Evolutionary conservation across 1,139 yeast species (phyloP), one percentile per base, ranked within the genome.

Genomic region (Sugiyamaella castrensis): DNA sequence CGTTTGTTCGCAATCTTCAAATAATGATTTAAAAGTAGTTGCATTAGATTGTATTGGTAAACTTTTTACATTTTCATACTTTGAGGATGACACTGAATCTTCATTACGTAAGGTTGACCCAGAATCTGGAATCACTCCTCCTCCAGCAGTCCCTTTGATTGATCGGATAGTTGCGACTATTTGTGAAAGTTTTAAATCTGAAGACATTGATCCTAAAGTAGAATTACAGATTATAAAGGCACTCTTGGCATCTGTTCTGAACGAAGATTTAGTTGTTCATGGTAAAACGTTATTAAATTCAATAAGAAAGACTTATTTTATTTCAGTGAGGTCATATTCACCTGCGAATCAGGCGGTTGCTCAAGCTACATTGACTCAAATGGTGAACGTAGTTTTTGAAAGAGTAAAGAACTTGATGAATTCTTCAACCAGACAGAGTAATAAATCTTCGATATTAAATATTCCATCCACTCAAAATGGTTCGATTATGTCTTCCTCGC

Each of bases 171-270:
- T 94, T 28, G 85, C 85, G 55, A 85, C 89, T 10, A 87, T 91
- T 29, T 80, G 95, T 35, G 82, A 85, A 16, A 87, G 95, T 57
- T 91, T 87, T 66, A 88, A 84, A 53, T 95, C 95, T 27, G 98
- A 91, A 65, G 88, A 89, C 1, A 88, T 98, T 0, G 96, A 91
- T 63, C 83, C 87, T 12, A 83, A 79, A 54, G 82, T 94, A 37
- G 98, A 94, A 70, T 71, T 92, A 48, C 98, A 94, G 68, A 92
- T 92, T 13, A 86, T 91, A 31, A 81, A 95, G 61, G 97, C 97
- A 0, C 75, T 94, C 49, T 84, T 92, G 69, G 89, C 92, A 54
- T 91, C 95, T 51, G 85, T 91, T 13, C 73, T 91, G 39, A 84
- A 82, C 53, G 88, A 82, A 50, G 80, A 84, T 40, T 78, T 88